Conservation (phyloP, 2,329 filamentous ascomycete species). For the Periconia digitata region DNA sequence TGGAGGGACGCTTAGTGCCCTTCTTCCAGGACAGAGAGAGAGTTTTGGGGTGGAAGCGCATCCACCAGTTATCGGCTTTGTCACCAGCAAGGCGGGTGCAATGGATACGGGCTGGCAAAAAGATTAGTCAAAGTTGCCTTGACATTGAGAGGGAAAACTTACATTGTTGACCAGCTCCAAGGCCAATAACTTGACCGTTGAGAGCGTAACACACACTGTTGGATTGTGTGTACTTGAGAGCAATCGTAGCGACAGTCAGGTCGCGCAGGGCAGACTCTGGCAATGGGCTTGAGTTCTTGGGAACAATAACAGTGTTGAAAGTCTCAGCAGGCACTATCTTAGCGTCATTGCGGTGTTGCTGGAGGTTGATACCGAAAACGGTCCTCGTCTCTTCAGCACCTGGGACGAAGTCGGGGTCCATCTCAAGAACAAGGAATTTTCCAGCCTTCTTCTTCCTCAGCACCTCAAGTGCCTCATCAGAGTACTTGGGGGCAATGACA, state of each 20-base stretch:
- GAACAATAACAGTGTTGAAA: constrained; percentile 82
- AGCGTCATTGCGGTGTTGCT: constrained; percentile 91
- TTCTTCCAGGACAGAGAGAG: constrained; percentile 94
- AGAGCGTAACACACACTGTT: constrained; percentile 98
- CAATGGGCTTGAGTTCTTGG: constrained; percentile 73
- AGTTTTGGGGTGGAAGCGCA: constrained; percentile 92
- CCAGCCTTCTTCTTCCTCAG: constrained; percentile 98
- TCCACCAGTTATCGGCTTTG: constrained; percentile 99
- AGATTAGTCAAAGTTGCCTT: constrained; percentile 12
- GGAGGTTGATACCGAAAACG: constrained; percentile 85
- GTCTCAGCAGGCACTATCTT: constrained; percentile 78
- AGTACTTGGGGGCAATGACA: constrained; percentile 87
- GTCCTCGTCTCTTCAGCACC: constrained; percentile 73
- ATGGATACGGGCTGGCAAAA: constrained; percentile 75
- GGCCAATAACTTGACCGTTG: constrained; percentile 89
- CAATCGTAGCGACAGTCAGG: constrained; percentile 92
- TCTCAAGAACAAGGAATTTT: constrained; percentile 93
- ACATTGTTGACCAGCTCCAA: constrained; percentile 93
- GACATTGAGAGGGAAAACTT: constrained; percentile 13
- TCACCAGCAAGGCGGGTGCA: constrained; percentile 96
- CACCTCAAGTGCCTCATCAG: constrained; percentile 82
- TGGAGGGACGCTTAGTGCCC: constrained; percentile 93
- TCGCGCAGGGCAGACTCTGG: constrained; percentile 84
- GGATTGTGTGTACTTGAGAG: constrained; percentile 95
- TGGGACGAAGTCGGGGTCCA: constrained; percentile 87